Percentiles rank a stretch among this genome's conserved stretches.
Evolutionary conservation across 306 rosid species (phyloP).

Genomic region (Cucurbita argyrosperma): DNA sequence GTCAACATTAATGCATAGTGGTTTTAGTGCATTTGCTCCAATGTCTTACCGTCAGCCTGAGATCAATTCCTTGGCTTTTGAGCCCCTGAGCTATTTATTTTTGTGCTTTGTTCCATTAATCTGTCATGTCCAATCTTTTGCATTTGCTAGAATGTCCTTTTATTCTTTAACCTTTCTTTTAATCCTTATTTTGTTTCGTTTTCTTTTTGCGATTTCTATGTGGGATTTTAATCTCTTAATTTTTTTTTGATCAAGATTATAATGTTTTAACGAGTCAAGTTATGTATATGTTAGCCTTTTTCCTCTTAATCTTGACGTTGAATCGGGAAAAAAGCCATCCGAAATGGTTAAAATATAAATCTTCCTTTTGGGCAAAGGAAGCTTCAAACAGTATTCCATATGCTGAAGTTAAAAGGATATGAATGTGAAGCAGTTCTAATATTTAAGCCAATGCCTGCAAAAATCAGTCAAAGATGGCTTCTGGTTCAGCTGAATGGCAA

Average conservation of each 20-base stretch:
- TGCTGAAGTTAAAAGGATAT: neutral
- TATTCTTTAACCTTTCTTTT: too few relatives aligned
- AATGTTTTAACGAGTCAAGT: too few relatives aligned
- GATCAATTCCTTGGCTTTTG: neutral
- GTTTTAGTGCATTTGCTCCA: neutral
- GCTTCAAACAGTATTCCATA: neutral
- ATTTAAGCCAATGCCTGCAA: neutral
- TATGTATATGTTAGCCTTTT: neutral
- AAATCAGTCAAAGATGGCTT: neutral
- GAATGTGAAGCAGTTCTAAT: neutral
- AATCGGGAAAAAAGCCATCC: neutral
- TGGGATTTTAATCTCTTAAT: too few relatives aligned
- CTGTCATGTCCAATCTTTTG: neutral
- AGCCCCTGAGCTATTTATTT: neutral
- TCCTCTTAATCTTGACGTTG: neutral
- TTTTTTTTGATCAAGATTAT: too few relatives aligned
- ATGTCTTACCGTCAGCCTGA: neutral
- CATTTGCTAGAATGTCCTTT: neutral
- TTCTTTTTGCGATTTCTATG: too few relatives aligned
- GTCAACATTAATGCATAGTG: neutral
- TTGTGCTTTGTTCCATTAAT: neutral
- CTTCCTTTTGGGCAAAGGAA: too few relatives aligned
- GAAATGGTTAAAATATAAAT: too few relatives aligned
- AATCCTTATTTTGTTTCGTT: neutral
- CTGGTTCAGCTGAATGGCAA: neutral